Evolutionary conservation across 2,329 filamentous ascomycete genomes (phyloP).

Genomic region (Hymenoscyphus infarciens): DNA sequence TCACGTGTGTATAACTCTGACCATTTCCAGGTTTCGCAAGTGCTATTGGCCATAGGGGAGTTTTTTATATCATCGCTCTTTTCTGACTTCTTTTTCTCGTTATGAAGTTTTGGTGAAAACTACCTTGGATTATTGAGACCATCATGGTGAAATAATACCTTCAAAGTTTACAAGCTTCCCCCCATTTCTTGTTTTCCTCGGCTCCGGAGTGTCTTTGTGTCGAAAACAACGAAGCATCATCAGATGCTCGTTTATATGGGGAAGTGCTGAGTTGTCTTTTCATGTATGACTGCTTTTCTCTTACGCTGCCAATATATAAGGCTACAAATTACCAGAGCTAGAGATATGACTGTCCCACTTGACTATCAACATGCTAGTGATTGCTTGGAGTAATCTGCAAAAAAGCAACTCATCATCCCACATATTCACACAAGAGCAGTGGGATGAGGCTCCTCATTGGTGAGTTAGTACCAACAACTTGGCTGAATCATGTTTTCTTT

Average conservation of each 20-base stretch:
- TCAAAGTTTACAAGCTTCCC: not conserved
- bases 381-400: not conserved
- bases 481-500: not conserved
- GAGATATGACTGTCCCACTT: not conserved
- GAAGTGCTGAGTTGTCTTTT: too few species aligned
- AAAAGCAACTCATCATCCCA: not conserved
- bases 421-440: not conserved
- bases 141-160: too few species aligned
- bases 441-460: not conserved
- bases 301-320: too few species aligned
- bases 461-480: not conserved
- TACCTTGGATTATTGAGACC: too few species aligned
- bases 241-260: too few species aligned
- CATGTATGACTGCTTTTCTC: too few species aligned
- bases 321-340: not conserved
- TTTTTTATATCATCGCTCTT: not conserved
- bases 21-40: not conserved
- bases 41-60: not conserved
- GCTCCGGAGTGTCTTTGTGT: not conserved
- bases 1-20: not conserved
- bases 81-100: not conserved
- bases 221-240: not conserved
- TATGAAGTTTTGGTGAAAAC: not conserved
- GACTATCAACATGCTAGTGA: not conserved
- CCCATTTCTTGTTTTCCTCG: not conserved